Percentiles rank a stretch among this genome's conserved stretches.
These are phyloP conservation scores for Astraeus odoratus DNA, from an alignment of 768 basidiomycete genomes.

Conservation along the genomic window DNA sequence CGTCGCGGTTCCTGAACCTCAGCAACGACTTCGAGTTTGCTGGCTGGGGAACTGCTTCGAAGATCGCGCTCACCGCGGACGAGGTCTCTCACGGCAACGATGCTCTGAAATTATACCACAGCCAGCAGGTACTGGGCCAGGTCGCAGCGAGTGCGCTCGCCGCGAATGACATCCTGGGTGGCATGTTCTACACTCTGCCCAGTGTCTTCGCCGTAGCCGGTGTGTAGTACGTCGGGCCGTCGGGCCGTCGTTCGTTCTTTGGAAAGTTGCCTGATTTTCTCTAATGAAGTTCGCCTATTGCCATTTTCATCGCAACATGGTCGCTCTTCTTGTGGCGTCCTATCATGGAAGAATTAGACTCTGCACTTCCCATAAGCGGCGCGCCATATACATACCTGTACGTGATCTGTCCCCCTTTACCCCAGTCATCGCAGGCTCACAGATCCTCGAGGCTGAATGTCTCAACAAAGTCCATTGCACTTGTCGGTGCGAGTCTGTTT, in stretches of 20 bases:
- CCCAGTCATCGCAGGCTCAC: neutral
- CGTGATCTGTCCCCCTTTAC: slow-evolving; percentile 10
- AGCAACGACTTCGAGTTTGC: slow-evolving; percentile 64
- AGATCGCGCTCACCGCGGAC: slow-evolving; percentile 37
- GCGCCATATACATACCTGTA: slow-evolving; percentile 68
- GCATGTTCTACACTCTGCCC: slow-evolving; percentile 65
- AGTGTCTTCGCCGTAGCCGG: slow-evolving; percentile 53
- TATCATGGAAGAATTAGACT: slow-evolving; percentile 65
- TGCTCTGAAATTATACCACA: slow-evolving; percentile 23
- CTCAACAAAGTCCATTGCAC: slow-evolving; percentile 54
- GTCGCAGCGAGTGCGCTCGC: slow-evolving; percentile 61
- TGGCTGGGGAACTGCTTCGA: slow-evolving; percentile 55
- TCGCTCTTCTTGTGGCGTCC: slow-evolving; percentile 68
- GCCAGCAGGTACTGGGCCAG: slow-evolving; percentile 47
- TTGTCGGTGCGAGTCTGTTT: slow-evolving; percentile 58
- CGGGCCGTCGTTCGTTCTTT: neutral
- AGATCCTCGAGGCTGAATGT: slow-evolving; percentile 46
- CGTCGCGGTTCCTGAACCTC: slow-evolving; percentile 58
- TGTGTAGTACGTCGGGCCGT: slow-evolving; percentile 60
- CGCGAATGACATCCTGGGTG: slow-evolving; percentile 60
- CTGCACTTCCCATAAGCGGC: slow-evolving; percentile 61
- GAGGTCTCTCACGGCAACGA: slow-evolving; percentile 33
- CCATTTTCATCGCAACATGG: slow-evolving; percentile 54
- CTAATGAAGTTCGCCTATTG: slow-evolving; percentile 53
- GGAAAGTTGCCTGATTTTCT: neutral